These are phyloP conservation scores for Wickerhamomyces alni DNA, from an alignment of 805 yeast genomes.

Conservation along the genomic window DNA sequence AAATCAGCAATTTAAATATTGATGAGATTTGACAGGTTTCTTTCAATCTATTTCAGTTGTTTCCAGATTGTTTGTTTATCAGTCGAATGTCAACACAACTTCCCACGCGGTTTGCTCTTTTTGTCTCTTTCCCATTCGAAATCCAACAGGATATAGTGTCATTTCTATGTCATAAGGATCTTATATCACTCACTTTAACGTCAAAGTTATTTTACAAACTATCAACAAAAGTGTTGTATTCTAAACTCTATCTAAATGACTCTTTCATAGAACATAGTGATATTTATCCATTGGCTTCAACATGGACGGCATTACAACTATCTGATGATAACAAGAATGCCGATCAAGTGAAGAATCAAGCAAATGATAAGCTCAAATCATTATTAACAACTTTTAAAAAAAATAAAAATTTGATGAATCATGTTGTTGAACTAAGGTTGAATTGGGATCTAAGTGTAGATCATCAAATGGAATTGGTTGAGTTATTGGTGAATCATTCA, in stretches of 20 bases:
- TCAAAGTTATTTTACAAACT: constrained; percentile 25
- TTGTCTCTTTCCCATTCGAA: constrained; percentile 15
- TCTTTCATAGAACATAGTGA: constrained; percentile 32
- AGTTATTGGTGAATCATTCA: constrained; percentile 23
- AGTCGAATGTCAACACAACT: too few species aligned
- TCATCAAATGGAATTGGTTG: constrained; percentile 26
- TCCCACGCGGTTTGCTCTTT: too few species aligned
- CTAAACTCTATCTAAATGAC: constrained; percentile 34
- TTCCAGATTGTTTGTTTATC: too few species aligned
- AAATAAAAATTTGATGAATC: constrained; percentile 16
- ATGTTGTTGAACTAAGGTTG: constrained; percentile 32
- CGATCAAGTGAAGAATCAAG: constrained; percentile 21
- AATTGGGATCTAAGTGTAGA: constrained; percentile 35
- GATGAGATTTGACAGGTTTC: too few species aligned
- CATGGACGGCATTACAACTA: constrained; percentile 30
- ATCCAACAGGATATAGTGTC: constrained; percentile 10
- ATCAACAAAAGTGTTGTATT: constrained; percentile 28
- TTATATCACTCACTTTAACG: constrained; percentile 22
- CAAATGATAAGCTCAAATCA: constrained; percentile 24
- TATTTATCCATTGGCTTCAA: constrained; percentile 29
- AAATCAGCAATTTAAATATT: too few species aligned
- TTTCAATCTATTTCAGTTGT: too few species aligned
- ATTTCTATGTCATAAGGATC: constrained; percentile 29
- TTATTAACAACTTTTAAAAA: constrained; percentile 23
- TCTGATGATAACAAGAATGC: neutral